Conservation (phyloP, 164 flowering plant genomes). For the Dillenia turbinata region DNA sequence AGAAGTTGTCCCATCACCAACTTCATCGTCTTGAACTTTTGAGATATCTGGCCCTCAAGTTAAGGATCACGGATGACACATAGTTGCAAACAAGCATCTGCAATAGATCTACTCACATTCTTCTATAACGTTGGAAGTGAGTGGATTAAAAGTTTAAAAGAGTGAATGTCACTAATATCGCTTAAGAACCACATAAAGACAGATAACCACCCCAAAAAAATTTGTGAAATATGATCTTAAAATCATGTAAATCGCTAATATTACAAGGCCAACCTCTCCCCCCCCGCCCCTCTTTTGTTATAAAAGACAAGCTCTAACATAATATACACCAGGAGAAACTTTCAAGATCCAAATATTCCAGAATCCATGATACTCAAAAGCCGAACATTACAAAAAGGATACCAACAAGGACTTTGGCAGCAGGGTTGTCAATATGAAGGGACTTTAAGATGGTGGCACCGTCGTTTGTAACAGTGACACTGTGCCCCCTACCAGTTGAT, state of each 20-base stretch:
- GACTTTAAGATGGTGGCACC: slow-evolving; percentile 97
- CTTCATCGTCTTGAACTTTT: slow-evolving; percentile 99
- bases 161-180: no score
- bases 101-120: no score
- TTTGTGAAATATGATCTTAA: background rate
- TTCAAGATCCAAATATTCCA: background rate
- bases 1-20: slow-evolving; percentile 99
- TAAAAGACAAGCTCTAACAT: no score
- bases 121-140: no score
- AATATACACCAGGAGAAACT: no score
- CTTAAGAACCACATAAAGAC: no score
- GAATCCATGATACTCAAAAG: background rate
- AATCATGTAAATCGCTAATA: background rate
- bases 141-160: no score
- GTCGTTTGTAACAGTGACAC: slow-evolving; percentile 93
- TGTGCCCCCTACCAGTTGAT: slow-evolving; percentile 83
- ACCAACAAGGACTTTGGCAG: slow-evolving; percentile 98
- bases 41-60: slow-evolving; percentile 61
- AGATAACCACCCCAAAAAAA: background rate
- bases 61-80: slow-evolving; percentile 20
- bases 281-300: no score
- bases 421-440: slow-evolving; percentile 92
- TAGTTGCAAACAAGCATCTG: no score
- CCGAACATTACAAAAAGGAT: slow-evolving; percentile 39
- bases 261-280: no score